Percentiles rank a stretch among this genome's conserved stretches.
Evolutionary conservation across 2,329 filamentous ascomycete genomes (phyloP).

Genomic region (Colletotrichum sp.): DNA sequence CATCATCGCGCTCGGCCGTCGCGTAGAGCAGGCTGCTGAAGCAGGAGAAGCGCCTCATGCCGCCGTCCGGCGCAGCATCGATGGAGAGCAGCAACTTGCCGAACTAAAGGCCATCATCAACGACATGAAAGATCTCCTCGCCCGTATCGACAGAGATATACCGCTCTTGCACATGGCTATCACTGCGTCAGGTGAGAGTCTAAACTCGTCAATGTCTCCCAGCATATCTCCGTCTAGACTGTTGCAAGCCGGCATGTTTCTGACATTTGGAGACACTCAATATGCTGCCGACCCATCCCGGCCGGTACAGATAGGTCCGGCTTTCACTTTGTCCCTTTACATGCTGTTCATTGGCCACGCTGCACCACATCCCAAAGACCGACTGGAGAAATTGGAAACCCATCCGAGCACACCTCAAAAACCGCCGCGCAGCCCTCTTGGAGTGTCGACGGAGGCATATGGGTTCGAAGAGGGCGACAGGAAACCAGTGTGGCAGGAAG

Average conservation of each 20-base stretch:
- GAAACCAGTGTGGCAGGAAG: slow-evolving; percentile 89
- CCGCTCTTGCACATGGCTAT: slow-evolving; percentile 93
- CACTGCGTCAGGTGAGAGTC: slow-evolving; percentile 86
- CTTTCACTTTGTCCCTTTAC: slow-evolving; percentile 87
- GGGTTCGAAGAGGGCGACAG: slow-evolving; percentile 59
- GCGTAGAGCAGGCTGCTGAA: slow-evolving; percentile 72
- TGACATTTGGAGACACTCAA: slow-evolving; percentile 85
- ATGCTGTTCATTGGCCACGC: slow-evolving; percentile 91
- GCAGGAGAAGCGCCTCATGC: slow-evolving; percentile 59
- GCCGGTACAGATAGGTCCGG: slow-evolving; percentile 83
- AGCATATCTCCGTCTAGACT: slow-evolving; percentile 90
- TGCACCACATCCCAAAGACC: neutral
- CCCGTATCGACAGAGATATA: slow-evolving; percentile 87
- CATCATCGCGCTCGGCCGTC: slow-evolving; percentile 79
- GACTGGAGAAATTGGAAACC: neutral
- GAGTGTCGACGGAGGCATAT: slow-evolving; percentile 41
- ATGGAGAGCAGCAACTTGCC: slow-evolving; percentile 60
- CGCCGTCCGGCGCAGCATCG: slow-evolving; percentile 45
- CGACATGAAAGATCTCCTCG: slow-evolving; percentile 77
- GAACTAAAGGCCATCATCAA: slow-evolving; percentile 74
- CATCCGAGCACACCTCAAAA: neutral
- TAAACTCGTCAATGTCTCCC: slow-evolving; percentile 79
- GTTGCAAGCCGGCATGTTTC: slow-evolving; percentile 89
- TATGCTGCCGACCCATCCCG: slow-evolving; percentile 70
- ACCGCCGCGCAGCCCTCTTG: neutral